Conservation (phyloP, 352 stramenopile genomes). For the Phytophthora citricola region DNA sequence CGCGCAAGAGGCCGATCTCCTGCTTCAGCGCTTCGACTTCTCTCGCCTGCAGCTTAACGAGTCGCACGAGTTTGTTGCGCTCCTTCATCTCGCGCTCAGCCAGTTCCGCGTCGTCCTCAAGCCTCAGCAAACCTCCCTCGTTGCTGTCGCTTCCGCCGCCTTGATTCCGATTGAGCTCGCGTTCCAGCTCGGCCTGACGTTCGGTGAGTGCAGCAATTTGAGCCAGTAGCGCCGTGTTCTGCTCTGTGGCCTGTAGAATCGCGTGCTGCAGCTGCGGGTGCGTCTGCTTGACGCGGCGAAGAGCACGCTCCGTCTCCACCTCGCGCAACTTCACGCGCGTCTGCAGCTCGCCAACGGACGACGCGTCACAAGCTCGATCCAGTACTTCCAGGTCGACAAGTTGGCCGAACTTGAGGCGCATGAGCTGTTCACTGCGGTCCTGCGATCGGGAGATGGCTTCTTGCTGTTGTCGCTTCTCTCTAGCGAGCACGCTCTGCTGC, state of each 20-base stretch:
- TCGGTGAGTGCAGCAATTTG: conserved; percentile 79
- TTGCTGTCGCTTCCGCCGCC: conserved; percentile 34
- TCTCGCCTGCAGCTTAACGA: conserved; percentile 92
- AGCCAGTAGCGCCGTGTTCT: conserved; percentile 87
- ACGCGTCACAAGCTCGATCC: conserved; percentile 87
- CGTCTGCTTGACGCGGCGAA: conserved; percentile 52
- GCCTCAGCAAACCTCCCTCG: conserved; percentile 41
- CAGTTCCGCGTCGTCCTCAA: conserved; percentile 53
- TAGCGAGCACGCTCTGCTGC: conserved; percentile 82
- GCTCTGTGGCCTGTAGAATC: conserved; percentile 83
- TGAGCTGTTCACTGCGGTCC: conserved; percentile 78
- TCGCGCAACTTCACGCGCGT: conserved; percentile 78
- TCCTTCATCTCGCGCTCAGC: conserved; percentile 84
- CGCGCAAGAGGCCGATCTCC: conserved; percentile 86
- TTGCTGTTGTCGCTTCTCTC: conserved; percentile 81
- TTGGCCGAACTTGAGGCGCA: conserved; percentile 83
- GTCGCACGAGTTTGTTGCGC: conserved; percentile 87
- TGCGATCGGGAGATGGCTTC: conserved; percentile 69
- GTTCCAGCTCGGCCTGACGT: conserved; percentile 84
- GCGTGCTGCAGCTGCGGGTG: conserved; percentile 71
- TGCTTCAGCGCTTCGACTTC: conserved; percentile 93
- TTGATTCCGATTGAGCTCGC: conserved; percentile 79
- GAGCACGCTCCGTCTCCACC: conserved; percentile 64
- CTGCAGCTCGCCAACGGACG: conserved; percentile 71
- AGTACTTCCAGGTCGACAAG: conserved; percentile 89